These are phyloP conservation scores for Clonostachys rhizophaga DNA, from an alignment of 2,329 filamentous ascomycete species.

Conservation along the genomic window DNA sequence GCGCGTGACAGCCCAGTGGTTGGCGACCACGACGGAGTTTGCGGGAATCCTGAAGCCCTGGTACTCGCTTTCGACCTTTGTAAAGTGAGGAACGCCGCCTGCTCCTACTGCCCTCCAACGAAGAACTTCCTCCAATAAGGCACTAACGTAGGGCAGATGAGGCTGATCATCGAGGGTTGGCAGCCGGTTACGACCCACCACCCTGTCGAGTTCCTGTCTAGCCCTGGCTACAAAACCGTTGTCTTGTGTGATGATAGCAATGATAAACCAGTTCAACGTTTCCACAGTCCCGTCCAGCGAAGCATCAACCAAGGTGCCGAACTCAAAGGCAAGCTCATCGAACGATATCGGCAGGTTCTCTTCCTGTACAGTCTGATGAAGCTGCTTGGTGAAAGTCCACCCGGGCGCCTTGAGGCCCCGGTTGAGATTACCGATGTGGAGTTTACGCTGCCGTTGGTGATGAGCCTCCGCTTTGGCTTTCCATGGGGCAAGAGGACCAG, in stretches of 20 bases:
- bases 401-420: slow-evolving; percentile 9
- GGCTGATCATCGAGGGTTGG: slow-evolving; percentile 30
- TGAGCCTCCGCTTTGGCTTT: slow-evolving; percentile 20
- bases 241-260: slow-evolving; percentile 17
- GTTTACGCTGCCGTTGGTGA: slow-evolving; percentile 19
- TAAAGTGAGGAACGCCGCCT: slow-evolving; percentile 30
- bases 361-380: slow-evolving; percentile 10
- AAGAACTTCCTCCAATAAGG: slow-evolving; percentile 27
- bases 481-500: slow-evolving; percentile 25
- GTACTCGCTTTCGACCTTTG: slow-evolving; percentile 24
- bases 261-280: slow-evolving; percentile 20
- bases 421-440: slow-evolving; percentile 17
- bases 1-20: slow-evolving; percentile 29
- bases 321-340: slow-evolving; percentile 22
- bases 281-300: slow-evolving; percentile 21
- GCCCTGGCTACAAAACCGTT: slow-evolving; percentile 22
- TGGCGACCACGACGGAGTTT: slow-evolving; percentile 34
- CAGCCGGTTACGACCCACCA: slow-evolving; percentile 30
- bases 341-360: slow-evolving; percentile 15
- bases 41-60: slow-evolving; percentile 34
- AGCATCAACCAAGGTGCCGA: slow-evolving; percentile 21
- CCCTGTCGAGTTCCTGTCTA: slow-evolving; percentile 30
- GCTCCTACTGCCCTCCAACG: slow-evolving; percentile 36
- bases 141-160: slow-evolving; percentile 33
- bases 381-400: slow-evolving; percentile 23